phyloP scores from a whole-genome alignment of 495 filamentous ascomycete genomes.

The Extremus antarcticus region DNA sequence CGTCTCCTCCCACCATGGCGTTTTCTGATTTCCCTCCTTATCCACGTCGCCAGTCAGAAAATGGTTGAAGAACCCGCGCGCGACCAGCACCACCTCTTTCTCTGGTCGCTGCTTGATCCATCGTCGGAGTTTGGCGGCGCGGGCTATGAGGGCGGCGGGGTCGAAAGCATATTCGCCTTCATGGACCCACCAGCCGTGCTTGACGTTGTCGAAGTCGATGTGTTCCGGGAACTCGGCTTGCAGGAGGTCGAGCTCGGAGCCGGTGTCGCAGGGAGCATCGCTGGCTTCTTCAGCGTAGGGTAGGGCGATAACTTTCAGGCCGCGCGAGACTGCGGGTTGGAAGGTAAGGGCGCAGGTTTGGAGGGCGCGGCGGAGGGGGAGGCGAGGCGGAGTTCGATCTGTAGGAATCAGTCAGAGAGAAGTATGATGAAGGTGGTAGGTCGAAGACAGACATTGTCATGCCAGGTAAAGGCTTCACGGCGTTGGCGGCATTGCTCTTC shows the following conservation, averaged over 20 bases:
- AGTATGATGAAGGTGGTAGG: not conserved
- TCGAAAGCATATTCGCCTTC: constrained; percentile 16
- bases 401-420: too few species aligned
- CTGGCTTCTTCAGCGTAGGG: constrained; percentile 18
- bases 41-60: constrained; percentile 12
- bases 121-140: constrained; percentile 11
- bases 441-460: constrained; percentile 10
- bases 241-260: constrained; percentile 6
- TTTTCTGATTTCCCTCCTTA: constrained; percentile 14
- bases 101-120: constrained; percentile 12
- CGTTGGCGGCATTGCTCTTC: constrained; percentile 12
- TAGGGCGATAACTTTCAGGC: constrained; percentile 9
- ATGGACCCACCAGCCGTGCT: constrained; percentile 11
- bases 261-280: constrained; percentile 13
- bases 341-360: constrained; percentile 16
- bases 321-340: constrained; percentile 5
- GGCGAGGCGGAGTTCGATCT: constrained; percentile 16
- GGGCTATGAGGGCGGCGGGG: constrained; percentile 1
- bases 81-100: constrained; percentile 14
- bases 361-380: constrained; percentile 10
- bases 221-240: constrained; percentile 6
- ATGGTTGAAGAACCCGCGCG: constrained; percentile 16
- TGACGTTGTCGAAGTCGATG: constrained; percentile 13
- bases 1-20: constrained; percentile 10
- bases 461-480: constrained; percentile 4